Percentiles rank a stretch among this genome's conserved stretches.
Evolutionary conservation across 306 rosid genomes (phyloP).

Genomic region (Adenanthera pavonina): DNA sequence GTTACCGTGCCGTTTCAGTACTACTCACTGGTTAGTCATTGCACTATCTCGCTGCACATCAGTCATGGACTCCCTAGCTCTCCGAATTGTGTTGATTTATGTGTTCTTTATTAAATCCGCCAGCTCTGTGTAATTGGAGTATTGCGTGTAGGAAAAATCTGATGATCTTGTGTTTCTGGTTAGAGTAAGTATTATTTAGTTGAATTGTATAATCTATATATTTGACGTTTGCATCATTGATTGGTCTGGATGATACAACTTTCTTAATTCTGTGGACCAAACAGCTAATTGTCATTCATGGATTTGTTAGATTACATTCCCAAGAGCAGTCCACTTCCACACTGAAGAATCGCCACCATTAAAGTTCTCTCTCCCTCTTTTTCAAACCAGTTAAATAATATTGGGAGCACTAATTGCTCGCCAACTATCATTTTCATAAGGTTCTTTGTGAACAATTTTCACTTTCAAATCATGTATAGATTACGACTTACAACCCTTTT

Average conservation of each 20-base stretch:
- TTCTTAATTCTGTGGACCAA: not conserved
- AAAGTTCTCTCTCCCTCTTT: not conserved
- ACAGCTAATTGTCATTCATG: not conserved
- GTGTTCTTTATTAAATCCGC: slow-evolving; percentile 47
- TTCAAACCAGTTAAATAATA: not conserved
- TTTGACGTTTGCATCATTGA: slow-evolving; percentile 4
- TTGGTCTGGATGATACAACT: not conserved
- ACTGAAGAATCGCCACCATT: not conserved
- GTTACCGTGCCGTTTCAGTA: not conserved
- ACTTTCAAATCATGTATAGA: not conserved
- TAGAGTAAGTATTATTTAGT: slow-evolving; percentile 39
- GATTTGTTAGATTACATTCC: not conserved
- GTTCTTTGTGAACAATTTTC: not conserved
- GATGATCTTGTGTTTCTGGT: slow-evolving; percentile 32
- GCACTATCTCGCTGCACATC: slow-evolving; percentile 51
- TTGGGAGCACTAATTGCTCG: not conserved
- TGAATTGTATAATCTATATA: slow-evolving; percentile 42
- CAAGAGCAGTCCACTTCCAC: not conserved
- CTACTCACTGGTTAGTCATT: slow-evolving; percentile 10
- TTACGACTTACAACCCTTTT: not conserved
- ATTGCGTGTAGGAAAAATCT: slow-evolving; percentile 32
- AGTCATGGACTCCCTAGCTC: slow-evolving; percentile 21
- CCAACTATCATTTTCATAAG: not conserved
- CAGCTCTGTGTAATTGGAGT: slow-evolving; percentile 28
- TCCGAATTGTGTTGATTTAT: slow-evolving; percentile 32